phyloP scores from a whole-genome alignment of 345 rosid genomes.

The Chamaenerion angustifolium region DNA sequence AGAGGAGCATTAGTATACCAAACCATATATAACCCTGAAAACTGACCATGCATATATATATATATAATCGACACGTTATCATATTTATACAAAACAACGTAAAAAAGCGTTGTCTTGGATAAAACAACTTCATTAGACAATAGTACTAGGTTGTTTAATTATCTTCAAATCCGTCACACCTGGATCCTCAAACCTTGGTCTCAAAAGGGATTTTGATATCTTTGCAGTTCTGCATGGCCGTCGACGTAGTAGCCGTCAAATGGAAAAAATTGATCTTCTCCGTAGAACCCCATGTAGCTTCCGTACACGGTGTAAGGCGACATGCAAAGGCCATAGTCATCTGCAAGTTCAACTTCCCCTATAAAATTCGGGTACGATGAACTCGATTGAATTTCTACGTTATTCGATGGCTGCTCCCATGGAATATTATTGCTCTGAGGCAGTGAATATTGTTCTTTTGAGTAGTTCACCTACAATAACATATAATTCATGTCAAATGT shows the following conservation, averaged over 20 bases:
- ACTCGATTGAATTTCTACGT: slow-evolving; percentile 27
- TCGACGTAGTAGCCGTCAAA: slow-evolving; percentile 5
- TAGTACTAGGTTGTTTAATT: not conserved
- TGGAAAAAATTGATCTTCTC: slow-evolving; percentile 5
- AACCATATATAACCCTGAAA: slow-evolving; percentile 5
- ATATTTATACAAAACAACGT: slow-evolving; percentile 23
- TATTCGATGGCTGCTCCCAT: slow-evolving; percentile 21
- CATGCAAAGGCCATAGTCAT: slow-evolving; percentile 10
- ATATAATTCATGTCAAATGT: not conserved
- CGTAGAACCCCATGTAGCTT: slow-evolving; percentile 4
- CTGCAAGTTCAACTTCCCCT: slow-evolving; percentile 32
- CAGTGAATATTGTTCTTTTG: slow-evolving; percentile 22
- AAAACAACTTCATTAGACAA: not conserved
- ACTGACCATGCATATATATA: not conserved
- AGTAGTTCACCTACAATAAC: slow-evolving; percentile 27
- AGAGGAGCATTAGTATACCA: slow-evolving; percentile 4
- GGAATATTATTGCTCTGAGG: slow-evolving; percentile 21
- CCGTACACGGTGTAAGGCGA: slow-evolving; percentile 8
- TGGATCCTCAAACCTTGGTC: not conserved
- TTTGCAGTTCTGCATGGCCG: not conserved
- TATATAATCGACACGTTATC: not conserved
- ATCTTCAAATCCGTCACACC: not conserved
- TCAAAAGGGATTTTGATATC: slow-evolving; percentile 4
- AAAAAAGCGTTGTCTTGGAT: slow-evolving; percentile 31
- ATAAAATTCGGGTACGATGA: slow-evolving; percentile 34